Conservation (phyloP, 2,329 filamentous ascomycete species). For the Zalaria sp. region DNA sequence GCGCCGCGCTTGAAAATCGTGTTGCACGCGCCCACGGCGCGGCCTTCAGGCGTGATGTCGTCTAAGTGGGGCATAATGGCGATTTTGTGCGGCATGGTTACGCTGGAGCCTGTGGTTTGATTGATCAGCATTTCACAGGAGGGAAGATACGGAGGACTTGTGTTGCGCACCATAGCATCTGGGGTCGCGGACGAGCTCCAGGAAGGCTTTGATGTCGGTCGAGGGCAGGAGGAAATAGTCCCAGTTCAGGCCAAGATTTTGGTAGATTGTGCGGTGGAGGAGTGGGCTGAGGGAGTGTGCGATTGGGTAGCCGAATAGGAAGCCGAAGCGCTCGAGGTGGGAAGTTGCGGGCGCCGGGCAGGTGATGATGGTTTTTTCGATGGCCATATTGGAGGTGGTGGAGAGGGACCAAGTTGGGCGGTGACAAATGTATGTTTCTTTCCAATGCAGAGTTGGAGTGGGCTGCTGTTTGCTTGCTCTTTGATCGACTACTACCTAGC, state of each 20-base stretch:
- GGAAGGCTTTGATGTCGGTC: slow-evolving; percentile 28
- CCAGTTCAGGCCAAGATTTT: slow-evolving; percentile 36
- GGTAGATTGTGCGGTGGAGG: slow-evolving; percentile 40
- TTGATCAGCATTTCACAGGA: too few relatives aligned
- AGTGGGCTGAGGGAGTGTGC: slow-evolving; percentile 42
- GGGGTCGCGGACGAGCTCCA: slow-evolving; percentile 39
- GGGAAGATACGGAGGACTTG: too few relatives aligned
- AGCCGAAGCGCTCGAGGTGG: slow-evolving; percentile 35
- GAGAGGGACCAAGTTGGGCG: too few relatives aligned
- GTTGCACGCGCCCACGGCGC: slow-evolving; percentile 64
- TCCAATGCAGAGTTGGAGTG: too few relatives aligned
- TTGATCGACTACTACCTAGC: too few relatives aligned
- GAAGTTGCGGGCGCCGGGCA: too few relatives aligned
- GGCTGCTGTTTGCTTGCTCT: too few relatives aligned
- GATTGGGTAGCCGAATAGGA: slow-evolving; percentile 43
- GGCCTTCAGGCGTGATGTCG: slow-evolving; percentile 56
- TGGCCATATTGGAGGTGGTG: too few relatives aligned
- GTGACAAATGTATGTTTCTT: too few relatives aligned
- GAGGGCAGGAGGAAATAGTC: slow-evolving; percentile 34
- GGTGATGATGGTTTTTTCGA: background rate
- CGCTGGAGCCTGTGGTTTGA: slow-evolving; percentile 23
- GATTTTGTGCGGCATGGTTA: slow-evolving; percentile 79
- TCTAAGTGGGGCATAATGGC: slow-evolving; percentile 61
- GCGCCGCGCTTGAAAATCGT: slow-evolving; percentile 53
- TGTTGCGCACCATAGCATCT: slow-evolving; percentile 43